Evolutionary conservation across 768 basidiomycete species (phyloP).

Genomic region (Fomitopsis serialis): DNA sequence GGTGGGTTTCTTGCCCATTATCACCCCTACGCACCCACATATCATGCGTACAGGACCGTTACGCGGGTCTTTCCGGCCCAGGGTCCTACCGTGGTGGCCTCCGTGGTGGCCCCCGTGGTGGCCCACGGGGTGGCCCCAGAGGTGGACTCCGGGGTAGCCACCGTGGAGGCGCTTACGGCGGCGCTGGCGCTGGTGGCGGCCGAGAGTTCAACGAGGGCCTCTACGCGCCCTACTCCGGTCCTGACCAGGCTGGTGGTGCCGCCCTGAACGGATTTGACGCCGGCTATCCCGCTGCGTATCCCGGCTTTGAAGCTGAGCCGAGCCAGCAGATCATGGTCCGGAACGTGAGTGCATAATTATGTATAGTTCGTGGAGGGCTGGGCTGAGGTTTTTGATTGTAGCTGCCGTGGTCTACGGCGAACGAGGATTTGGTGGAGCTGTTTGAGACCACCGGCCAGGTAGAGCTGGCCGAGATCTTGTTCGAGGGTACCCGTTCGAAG

Average conservation of each 20-base stretch:
- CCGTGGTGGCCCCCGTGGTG: conserved; percentile 38
- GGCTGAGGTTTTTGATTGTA: conserved; percentile 24
- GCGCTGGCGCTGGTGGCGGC: conserved; percentile 30
- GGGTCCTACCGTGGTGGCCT: conserved; percentile 53
- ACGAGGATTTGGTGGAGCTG: conserved; percentile 95
- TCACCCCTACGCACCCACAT: neutral
- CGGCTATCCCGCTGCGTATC: conserved; percentile 34
- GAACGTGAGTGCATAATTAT: conserved; percentile 65
- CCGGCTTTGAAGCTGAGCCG: conserved; percentile 62
- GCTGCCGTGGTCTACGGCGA: conserved; percentile 98
- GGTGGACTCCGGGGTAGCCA: conserved; percentile 50
- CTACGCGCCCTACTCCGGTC: conserved; percentile 90
- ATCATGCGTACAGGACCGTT: conserved; percentile 59
- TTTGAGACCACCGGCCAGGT: conserved; percentile 98
- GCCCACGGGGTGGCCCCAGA: conserved; percentile 44
- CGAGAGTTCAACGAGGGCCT: conserved; percentile 82
- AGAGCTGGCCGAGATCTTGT: conserved; percentile 90
- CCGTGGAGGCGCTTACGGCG: conserved; percentile 55
- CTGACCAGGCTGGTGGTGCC: conserved; percentile 52
- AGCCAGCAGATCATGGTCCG: conserved; percentile 98
- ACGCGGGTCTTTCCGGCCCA: conserved; percentile 76
- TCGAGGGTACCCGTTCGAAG: conserved; percentile 88
- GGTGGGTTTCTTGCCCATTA: conserved; percentile 36
- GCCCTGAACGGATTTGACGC: conserved; percentile 32
- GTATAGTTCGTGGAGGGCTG: neutral